Percentiles rank a stretch among this genome's conserved stretches.
phyloP scores from a whole-genome alignment of 129 eudicot genomes.

The Artemisia annua region DNA sequence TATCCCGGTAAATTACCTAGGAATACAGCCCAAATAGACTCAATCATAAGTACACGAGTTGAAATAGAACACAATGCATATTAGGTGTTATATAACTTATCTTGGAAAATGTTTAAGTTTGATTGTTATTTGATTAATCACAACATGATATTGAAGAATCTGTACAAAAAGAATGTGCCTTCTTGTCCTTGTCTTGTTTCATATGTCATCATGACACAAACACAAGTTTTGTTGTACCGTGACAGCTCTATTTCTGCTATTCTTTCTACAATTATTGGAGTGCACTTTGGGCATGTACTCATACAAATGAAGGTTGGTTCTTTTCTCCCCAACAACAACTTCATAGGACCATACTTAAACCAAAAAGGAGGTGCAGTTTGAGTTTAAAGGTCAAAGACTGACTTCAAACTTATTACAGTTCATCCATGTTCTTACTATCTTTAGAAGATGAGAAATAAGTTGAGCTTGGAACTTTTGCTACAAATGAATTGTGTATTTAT shows the following conservation, averaged over 20 bases:
- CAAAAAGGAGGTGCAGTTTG: neutral
- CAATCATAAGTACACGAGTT: too few species aligned
- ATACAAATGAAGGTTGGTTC: constrained; percentile 63
- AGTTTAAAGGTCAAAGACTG: constrained; percentile 11
- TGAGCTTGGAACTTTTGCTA: neutral
- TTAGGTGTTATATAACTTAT: too few species aligned
- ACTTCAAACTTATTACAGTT: neutral
- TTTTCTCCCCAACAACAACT: neutral
- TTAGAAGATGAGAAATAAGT: neutral
- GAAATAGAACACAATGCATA: too few species aligned
- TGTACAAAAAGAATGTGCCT: neutral
- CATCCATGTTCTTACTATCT: neutral
- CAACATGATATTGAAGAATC: too few species aligned
- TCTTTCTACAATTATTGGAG: constrained; percentile 67
- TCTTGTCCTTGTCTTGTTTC: constrained; percentile 1
- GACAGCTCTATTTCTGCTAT: constrained; percentile 88
- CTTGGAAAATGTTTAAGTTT: too few species aligned
- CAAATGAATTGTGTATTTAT: neutral
- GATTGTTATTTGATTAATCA: too few species aligned
- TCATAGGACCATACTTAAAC: neutral
- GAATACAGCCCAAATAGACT: too few species aligned
- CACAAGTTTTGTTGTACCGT: constrained; percentile 2
- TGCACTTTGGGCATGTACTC: constrained; percentile 85
- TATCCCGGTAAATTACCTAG: too few species aligned
- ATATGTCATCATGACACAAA: constrained; percentile 24